Percentiles rank a stretch among this genome's conserved stretches.
Evolutionary conservation across 1,284 basidiomycete species (phyloP).

Genomic region (Cutaneotrichosporon cyanovorans): DNA sequence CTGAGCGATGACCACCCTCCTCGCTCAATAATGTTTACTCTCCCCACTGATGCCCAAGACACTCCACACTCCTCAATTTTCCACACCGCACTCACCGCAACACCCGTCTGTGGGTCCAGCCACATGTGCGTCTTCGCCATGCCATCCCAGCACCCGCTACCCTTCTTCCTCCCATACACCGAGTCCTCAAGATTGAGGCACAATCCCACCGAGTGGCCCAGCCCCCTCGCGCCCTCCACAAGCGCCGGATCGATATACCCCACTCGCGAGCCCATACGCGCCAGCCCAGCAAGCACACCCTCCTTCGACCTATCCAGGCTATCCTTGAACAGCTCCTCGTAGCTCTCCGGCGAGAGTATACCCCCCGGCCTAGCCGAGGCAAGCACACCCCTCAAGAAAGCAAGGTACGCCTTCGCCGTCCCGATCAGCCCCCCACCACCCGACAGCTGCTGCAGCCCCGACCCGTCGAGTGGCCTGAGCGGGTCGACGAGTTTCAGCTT

Average conservation of each 20-base stretch:
- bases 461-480: slow-evolving; percentile 1
- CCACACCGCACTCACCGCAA: slow-evolving; percentile 12
- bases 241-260: slow-evolving; percentile 11
- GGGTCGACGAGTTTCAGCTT: neutral
- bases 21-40: too few relatives aligned
- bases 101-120: slow-evolving; percentile 19
- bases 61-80: too few relatives aligned
- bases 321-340: slow-evolving; percentile 22
- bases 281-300: slow-evolving; percentile 6
- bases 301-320: slow-evolving; percentile 9
- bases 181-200: slow-evolving; percentile 6
- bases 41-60: too few relatives aligned
- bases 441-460: slow-evolving; percentile 4
- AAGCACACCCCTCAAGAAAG: slow-evolving; percentile 28
- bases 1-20: too few relatives aligned
- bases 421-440: slow-evolving; percentile 37
- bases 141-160: slow-evolving; percentile 25
- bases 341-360: slow-evolving; percentile 17
- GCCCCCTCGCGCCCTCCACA: slow-evolving; percentile 6
- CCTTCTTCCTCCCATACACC: slow-evolving; percentile 13
- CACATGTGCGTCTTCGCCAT: slow-evolving; percentile 21
- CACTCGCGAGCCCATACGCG: slow-evolving; percentile 4
- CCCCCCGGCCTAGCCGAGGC: slow-evolving; percentile 8
- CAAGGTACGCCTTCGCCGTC: slow-evolving; percentile 28
- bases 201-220: slow-evolving; percentile 14